Evolutionary conservation across 75 land plant genomes (phyloP), one percentile per base, ranked within the genome.

Genomic region (Chamaecyparis obtusa): DNA sequence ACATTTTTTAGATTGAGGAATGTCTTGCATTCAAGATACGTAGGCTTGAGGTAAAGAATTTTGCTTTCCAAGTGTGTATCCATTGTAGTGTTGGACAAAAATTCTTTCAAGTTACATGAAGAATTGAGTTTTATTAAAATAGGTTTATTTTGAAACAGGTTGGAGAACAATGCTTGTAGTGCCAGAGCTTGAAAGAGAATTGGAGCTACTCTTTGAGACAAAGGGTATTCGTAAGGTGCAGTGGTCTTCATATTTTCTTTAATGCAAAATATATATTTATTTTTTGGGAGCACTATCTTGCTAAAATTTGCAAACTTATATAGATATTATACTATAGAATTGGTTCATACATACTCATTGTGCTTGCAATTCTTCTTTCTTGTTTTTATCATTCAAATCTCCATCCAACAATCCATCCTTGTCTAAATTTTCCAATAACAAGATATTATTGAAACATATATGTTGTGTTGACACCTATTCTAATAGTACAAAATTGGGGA

Each of bases 141-240:
- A 21, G 57, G 21, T 85, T n/a, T 55, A 27, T 78, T 55, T 54
- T 81, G 88, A 79, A 83, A 84, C 85, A 98, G 99, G 99, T 33
- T 98, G 99, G 99, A 90, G 99, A 90, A 98, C 99, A 46, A 98
- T 98, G 99, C 99, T 98, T 86, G 97, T 98, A 74, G 95, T 98
- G 67, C 99, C 99, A 15, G 99, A 98, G 91, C 97, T 98, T 84
- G 99, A 94, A 67, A 91, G 86, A 85, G 99, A 98, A 87, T 89
- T 98, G 43, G 93, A 93, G 44, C 89, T 97, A n/a, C 94, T 98
- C 48, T 90, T 84, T 90, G 87, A 95, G 84, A 89, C 93, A 41
- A 88, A 88, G 64, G 87, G 88, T 76, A 88, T 86, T 64, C 92
- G 96, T n/a, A 97, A 95, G 96, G 99, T 97, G 83, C 83, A 24